phyloP scores from a whole-genome alignment of 2,329 filamentous ascomycete species.

The Delphinella strobiligena region DNA sequence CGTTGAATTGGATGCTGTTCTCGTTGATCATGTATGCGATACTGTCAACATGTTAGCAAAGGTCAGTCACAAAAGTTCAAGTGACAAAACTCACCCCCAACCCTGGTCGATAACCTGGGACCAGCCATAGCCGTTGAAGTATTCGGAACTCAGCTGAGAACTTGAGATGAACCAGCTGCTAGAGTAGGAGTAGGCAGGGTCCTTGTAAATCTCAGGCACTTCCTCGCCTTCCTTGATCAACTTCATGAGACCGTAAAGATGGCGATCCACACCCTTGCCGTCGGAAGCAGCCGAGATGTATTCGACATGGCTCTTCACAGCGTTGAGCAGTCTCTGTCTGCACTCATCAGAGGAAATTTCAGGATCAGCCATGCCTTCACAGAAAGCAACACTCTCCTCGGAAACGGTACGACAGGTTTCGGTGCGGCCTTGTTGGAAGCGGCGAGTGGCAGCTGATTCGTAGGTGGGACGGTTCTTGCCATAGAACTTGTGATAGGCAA shows the following conservation, averaged over 20 bases:
- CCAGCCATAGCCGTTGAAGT: conserved; percentile 99
- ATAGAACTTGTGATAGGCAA: conserved; percentile 98
- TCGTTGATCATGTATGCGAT: conserved; percentile 99
- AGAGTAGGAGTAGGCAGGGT: conserved; percentile 76
- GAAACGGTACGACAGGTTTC: conserved; percentile 91
- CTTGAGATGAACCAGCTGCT: conserved; percentile 81
- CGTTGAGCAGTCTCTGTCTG: conserved; percentile 67
- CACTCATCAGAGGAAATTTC: conserved; percentile 50
- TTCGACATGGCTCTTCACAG: conserved; percentile 69
- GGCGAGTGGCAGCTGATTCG: conserved; percentile 86
- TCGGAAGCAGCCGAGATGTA: conserved; percentile 86
- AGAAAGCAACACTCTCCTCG: conserved; percentile 84
- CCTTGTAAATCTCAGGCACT: conserved; percentile 70
- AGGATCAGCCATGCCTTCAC: conserved; percentile 69
- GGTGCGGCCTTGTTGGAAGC: conserved; percentile 92
- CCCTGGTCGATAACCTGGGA: conserved; percentile 93
- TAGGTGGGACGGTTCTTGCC: conserved; percentile 96
- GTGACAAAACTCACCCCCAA: conserved; percentile 50
- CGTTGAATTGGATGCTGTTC: conserved; percentile 97
- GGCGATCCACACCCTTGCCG: conserved; percentile 86
- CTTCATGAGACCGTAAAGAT: conserved; percentile 96
- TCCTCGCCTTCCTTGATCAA: conserved; percentile 70
- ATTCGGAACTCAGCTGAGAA: conserved; percentile 86
- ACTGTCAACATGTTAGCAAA: conserved; percentile 17
- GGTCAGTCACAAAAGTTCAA: not conserved